Evolutionary conservation across 768 basidiomycete genomes (phyloP), one percentile per base, ranked within the genome.

Genomic region (Lentinula sp.): DNA sequence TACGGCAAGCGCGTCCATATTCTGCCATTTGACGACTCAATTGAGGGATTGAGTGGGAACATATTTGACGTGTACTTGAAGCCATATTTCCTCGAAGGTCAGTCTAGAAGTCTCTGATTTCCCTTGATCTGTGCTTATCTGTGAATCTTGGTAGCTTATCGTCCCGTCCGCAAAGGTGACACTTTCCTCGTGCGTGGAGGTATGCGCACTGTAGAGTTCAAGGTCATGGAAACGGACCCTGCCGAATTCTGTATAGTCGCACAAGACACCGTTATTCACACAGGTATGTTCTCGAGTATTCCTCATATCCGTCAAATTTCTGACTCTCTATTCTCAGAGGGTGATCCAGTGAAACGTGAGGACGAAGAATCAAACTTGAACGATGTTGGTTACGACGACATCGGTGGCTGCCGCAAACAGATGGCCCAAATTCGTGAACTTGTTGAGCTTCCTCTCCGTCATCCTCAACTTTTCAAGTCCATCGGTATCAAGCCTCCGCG

Each of bases 401-500:
- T 99, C 67, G 97, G 97, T 78, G 97, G 97, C 45, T 98, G 96
- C 81, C 87, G 97, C 70, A 99, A 99, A 73, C 97, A 99, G 75
- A 93, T 98, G 90, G 96, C 96, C 3, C 96, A 98, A 74, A 98
- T 99, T 63, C 95, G 97, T 75, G 97, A 98, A 81, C 87, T 99
- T 42, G 97, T 98, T 65, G 97, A 99, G 75, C 82, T 99, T 3
- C 97, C 97, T 36, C 84, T 98, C 46, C 94, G 97, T 61, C 97
- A 99, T 76, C 97, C 97, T 46, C 95, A 98, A 77, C 85, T 99
- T 13, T 99, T 98, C 89, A 99, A 99, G 73, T 95, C 95, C 28
- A 99, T 99, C 72, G 97, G 97, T 85, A 99, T 99, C 85, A 99
- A 98, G 75, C 97, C 97, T 36, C 96, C 96, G 23, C 90, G 96